phyloP scores from a whole-genome alignment of 2,329 filamentous ascomycete genomes.

The Fusarium solani-melongenae region DNA sequence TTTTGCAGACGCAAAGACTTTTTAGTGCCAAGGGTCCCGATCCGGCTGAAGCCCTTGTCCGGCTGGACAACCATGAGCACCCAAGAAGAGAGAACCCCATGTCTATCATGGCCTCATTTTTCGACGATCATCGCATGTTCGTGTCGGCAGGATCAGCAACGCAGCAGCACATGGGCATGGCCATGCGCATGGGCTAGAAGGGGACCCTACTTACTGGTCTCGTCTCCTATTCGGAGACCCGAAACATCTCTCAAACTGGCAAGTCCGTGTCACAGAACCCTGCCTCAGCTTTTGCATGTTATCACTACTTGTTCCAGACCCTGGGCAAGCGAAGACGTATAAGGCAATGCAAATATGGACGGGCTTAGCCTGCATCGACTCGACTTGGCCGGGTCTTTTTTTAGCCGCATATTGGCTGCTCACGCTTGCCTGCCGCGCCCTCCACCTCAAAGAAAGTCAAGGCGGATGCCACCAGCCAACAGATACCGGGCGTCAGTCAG shows the following conservation, averaged over 20 bases:
- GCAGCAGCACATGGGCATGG: neutral
- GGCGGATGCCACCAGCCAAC: neutral
- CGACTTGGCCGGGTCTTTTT: slow-evolving; percentile 2
- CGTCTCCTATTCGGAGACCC: neutral
- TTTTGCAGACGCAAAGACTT: slow-evolving; percentile 8
- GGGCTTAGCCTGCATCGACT: neutral
- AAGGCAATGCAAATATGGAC: neutral
- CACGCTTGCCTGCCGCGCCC: slow-evolving; percentile 2
- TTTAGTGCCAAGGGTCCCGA: slow-evolving; percentile 5
- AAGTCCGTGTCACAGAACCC: neutral
- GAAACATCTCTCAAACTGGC: slow-evolving; percentile 2
- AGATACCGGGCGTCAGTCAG: neutral
- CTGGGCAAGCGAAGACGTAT: neutral
- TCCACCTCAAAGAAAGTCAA: neutral
- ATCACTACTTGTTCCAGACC: neutral
- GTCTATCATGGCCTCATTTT: neutral
- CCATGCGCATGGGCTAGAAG: neutral
- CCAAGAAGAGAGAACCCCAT: neutral
- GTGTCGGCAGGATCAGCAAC: neutral
- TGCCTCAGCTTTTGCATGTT: neutral
- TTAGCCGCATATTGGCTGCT: neutral
- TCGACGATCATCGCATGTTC: neutral
- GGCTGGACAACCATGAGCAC: neutral
- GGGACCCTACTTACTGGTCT: neutral
- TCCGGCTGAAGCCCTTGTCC: slow-evolving; percentile 4